These are phyloP conservation scores for Ustilago sp. DNA, from an alignment of 1,284 basidiomycete genomes.

Conservation along the genomic window DNA sequence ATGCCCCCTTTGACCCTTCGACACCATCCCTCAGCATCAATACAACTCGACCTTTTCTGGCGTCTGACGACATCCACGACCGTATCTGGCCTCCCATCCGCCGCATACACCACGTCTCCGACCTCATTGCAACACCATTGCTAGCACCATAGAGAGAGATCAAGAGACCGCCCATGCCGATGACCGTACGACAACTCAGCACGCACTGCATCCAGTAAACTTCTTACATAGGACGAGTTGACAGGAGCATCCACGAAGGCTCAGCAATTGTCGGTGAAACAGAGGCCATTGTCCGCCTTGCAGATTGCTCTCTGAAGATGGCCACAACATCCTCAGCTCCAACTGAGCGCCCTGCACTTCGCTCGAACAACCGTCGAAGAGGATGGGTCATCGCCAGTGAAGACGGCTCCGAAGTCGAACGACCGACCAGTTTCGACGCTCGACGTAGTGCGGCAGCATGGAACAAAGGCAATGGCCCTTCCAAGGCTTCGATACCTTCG, in stretches of 20 bases:
- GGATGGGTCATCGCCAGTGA: constrained; percentile 53
- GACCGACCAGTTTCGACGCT: constrained; percentile 38
- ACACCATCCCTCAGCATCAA: constrained; percentile 9
- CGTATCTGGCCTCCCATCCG: neutral
- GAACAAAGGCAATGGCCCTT: constrained; percentile 51
- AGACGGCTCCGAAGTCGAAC: constrained; percentile 22
- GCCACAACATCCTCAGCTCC: constrained; percentile 7
- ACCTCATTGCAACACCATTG: neutral
- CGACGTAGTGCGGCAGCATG: constrained; percentile 42
- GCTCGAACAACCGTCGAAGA: constrained; percentile 36
- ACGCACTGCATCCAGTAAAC: neutral
- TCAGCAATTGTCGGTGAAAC: neutral
- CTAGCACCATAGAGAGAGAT: neutral
- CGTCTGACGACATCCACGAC: neutral
- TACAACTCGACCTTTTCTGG: neutral
- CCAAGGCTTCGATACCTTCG: constrained; percentile 43
- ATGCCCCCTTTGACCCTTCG: neutral
- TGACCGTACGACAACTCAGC: neutral
- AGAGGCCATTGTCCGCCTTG: constrained; percentile 1
- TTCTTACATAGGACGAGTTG: neutral
- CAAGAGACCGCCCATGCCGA: neutral
- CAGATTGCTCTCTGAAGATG: neutral
- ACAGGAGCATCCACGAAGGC: neutral
- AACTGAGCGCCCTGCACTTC: constrained; percentile 9
- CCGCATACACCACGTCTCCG: neutral